Evolutionary conservation across 192 early-diverging fungal genomes (phyloP).

Genomic region (Polychytrium aggregatum): DNA sequence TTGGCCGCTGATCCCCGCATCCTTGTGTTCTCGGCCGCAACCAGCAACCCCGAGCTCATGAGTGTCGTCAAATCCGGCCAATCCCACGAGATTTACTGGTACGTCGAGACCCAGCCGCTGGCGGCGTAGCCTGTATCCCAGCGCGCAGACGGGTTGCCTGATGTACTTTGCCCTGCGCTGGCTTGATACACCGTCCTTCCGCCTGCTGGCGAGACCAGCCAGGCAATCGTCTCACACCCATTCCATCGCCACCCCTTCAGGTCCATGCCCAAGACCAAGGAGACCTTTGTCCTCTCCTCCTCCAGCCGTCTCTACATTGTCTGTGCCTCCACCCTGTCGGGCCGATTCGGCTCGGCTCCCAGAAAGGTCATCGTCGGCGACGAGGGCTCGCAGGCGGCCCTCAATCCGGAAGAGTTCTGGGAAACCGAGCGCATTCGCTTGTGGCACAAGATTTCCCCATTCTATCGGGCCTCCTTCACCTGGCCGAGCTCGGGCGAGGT

Average conservation of each 20-base stretch:
- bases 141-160: not conserved
- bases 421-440: conserved; percentile 43
- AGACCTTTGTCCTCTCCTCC: conserved; percentile 56
- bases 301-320: conserved; percentile 60
- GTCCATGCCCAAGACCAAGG: conserved; percentile 59
- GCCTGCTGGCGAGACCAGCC: too few relatives aligned
- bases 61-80: conserved; percentile 55
- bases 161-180: too few relatives aligned
- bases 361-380: conserved; percentile 21
- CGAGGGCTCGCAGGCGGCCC: not conserved
- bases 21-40: conserved; percentile 50
- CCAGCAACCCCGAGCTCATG: conserved; percentile 60
- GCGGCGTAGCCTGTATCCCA: not conserved
- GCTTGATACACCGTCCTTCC: too few relatives aligned
- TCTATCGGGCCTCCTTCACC: conserved; percentile 52
- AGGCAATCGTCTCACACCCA: too few relatives aligned
- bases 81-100: conserved; percentile 56
- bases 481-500: conserved; percentile 56
- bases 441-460: conserved; percentile 44
- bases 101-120: conserved; percentile 2
- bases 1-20: conserved; percentile 48
- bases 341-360: conserved; percentile 46
- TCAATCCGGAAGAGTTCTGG: conserved; percentile 51
- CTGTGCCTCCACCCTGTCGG: conserved; percentile 54
- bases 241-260: conserved; percentile 13